These are phyloP conservation scores for Lipomyces chichibuensis DNA, from an alignment of 805 yeast species.

Conservation along the genomic window DNA sequence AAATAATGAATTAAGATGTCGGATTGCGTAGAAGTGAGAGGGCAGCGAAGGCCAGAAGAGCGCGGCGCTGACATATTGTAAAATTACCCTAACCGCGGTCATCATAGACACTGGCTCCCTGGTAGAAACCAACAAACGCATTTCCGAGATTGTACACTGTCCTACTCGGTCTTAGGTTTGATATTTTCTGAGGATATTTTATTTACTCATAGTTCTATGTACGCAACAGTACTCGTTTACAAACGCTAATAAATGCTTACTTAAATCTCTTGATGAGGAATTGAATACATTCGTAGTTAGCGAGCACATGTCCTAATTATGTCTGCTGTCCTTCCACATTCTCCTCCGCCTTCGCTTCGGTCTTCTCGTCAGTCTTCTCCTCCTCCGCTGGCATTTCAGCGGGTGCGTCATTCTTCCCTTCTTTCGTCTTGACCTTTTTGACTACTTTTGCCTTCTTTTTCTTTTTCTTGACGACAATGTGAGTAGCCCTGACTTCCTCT, in stretches of 20 bases:
- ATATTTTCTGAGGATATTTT: background rate
- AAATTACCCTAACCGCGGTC: too few species aligned
- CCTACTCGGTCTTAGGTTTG: background rate
- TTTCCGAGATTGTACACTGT: background rate
- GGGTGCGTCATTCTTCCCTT: background rate
- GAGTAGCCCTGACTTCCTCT: conserved; percentile 23
- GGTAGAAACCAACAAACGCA: background rate
- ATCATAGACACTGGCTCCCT: too few species aligned
- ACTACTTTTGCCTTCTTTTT: conserved; percentile 29
- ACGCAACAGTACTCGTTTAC: background rate
- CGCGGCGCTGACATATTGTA: background rate
- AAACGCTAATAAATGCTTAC: background rate
- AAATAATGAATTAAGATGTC: background rate
- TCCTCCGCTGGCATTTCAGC: conserved; percentile 9
- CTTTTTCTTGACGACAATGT: conserved; percentile 31
- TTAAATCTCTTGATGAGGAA: background rate
- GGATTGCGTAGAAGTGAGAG: background rate
- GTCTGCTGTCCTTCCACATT: background rate
- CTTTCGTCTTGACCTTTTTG: conserved; percentile 12
- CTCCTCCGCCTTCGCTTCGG: background rate
- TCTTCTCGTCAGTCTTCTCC: background rate
- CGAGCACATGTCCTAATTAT: background rate
- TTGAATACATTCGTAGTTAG: background rate
- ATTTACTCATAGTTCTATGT: background rate
- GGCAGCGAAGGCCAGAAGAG: background rate